Conservation (phyloP, 306 rosid species). For the Lablab purpureus region DNA sequence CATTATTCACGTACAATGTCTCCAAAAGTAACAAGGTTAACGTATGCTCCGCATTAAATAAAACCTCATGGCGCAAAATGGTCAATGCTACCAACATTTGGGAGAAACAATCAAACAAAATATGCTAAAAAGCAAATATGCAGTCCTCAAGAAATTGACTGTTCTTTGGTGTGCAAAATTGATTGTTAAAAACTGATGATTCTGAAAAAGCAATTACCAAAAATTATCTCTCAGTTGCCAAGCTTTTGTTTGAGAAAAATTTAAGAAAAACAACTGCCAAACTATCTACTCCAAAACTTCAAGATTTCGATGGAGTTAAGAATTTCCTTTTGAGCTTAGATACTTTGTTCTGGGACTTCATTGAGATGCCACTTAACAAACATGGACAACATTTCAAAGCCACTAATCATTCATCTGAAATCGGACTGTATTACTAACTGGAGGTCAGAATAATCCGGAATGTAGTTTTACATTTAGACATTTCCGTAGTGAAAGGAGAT, state of each 20-base stretch:
- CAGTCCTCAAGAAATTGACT: slow-evolving; percentile 17
- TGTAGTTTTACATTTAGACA: no score
- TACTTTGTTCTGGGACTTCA: slow-evolving; percentile 32
- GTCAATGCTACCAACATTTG: not conserved
- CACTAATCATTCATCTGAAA: slow-evolving; percentile 32
- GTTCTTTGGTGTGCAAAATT: slow-evolving; percentile 36
- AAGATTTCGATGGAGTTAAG: slow-evolving; percentile 31
- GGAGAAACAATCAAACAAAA: not conserved
- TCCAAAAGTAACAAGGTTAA: not conserved
- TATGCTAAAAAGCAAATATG: not conserved
- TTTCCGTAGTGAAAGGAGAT: no score
- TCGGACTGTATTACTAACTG: not conserved
- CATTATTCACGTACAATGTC: slow-evolving; percentile 2
- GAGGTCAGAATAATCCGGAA: no score
- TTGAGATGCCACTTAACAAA: slow-evolving; percentile 3
- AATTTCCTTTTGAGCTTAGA: slow-evolving; percentile 30
- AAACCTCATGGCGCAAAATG: not conserved
- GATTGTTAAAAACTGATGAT: slow-evolving; percentile 37
- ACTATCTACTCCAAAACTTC: slow-evolving; percentile 38
- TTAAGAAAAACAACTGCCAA: slow-evolving; percentile 31
- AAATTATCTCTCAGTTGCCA: slow-evolving; percentile 35
- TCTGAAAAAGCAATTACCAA: slow-evolving; percentile 13
- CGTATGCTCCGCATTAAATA: not conserved
- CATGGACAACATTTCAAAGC: slow-evolving; percentile 15
- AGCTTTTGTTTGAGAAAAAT: not conserved